Percentiles rank a stretch among this genome's conserved stretches.
phyloP scores from a whole-genome alignment of 148 eudicot species.

The Rhododendron vialii region DNA sequence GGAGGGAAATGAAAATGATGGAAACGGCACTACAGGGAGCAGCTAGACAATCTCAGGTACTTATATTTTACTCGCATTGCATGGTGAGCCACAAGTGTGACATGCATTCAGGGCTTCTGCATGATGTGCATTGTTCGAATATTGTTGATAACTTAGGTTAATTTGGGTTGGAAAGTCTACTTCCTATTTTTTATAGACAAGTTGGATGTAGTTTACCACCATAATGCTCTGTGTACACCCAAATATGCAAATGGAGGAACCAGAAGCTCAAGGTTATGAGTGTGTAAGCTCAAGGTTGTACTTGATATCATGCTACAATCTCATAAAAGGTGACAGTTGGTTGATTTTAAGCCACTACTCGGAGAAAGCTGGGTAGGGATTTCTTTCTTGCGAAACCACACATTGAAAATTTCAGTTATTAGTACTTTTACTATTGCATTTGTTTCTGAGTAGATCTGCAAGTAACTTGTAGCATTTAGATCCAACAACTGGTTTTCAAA shows the following conservation, averaged over 20 bases:
- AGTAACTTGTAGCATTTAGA: not conserved
- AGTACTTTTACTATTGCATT: not conserved
- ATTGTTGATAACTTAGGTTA: not conserved
- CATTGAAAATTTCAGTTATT: not conserved
- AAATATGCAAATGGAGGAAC: not conserved
- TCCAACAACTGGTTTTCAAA: not conserved
- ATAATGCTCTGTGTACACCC: not conserved
- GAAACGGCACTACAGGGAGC: constrained; percentile 93
- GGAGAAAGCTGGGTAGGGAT: not conserved
- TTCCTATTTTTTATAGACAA: not conserved
- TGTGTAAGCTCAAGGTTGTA: not conserved
- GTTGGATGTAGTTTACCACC: not conserved
- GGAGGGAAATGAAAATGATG: constrained; percentile 96
- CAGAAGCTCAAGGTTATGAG: not conserved
- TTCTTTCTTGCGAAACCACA: not conserved
- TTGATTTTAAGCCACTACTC: not conserved
- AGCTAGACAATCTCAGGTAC: constrained; percentile 96
- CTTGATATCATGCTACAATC: too few relatives aligned
- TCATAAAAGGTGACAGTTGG: not conserved
- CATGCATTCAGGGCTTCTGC: not conserved
- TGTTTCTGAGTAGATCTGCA: not conserved
- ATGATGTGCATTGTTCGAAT: not conserved
- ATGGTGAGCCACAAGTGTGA: not conserved
- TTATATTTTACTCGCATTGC: constrained; percentile 1
- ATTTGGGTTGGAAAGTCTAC: not conserved